phyloP scores from a whole-genome alignment of 116 monocot genomes.

The Phalaenopsis hybrid region DNA sequence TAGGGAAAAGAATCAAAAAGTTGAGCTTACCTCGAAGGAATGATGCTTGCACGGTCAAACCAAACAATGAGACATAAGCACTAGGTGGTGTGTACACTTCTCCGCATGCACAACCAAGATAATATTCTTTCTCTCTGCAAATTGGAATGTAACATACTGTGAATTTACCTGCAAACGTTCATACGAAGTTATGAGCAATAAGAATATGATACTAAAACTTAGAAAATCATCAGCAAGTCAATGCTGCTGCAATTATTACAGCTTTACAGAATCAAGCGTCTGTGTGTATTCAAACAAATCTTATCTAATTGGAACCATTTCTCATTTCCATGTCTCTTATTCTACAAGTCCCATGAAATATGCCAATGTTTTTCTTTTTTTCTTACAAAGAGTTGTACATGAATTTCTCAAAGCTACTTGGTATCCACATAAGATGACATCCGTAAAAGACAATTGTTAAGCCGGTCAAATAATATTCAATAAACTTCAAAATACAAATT shows the following conservation, averaged over 20 bases:
- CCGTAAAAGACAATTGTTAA: neutral
- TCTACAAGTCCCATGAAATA: neutral
- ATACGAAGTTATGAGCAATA: neutral
- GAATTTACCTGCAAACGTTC: conserved; percentile 56
- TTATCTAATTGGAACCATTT: neutral
- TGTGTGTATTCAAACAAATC: neutral
- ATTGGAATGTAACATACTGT: conserved; percentile 67
- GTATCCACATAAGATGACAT: neutral
- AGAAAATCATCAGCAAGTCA: neutral
- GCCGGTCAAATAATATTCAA: neutral
- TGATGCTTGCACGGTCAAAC: conserved; percentile 69
- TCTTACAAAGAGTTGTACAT: neutral
- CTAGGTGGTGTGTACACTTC: conserved; percentile 82
- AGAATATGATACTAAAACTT: neutral
- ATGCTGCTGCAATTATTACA: neutral
- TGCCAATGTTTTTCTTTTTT: too few species aligned
- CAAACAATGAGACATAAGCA: conserved; percentile 81
- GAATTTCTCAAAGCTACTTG: neutral
- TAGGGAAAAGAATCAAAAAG: conserved; percentile 3
- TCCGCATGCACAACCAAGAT: conserved; percentile 88
- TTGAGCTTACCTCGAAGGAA: conserved; percentile 69
- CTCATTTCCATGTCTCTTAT: neutral
- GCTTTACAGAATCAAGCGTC: neutral
- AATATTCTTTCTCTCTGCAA: conserved; percentile 91
- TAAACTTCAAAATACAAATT: neutral